Conservation (phyloP, 2,329 filamentous ascomycete species). For the Microdochium bolleyi region DNA sequence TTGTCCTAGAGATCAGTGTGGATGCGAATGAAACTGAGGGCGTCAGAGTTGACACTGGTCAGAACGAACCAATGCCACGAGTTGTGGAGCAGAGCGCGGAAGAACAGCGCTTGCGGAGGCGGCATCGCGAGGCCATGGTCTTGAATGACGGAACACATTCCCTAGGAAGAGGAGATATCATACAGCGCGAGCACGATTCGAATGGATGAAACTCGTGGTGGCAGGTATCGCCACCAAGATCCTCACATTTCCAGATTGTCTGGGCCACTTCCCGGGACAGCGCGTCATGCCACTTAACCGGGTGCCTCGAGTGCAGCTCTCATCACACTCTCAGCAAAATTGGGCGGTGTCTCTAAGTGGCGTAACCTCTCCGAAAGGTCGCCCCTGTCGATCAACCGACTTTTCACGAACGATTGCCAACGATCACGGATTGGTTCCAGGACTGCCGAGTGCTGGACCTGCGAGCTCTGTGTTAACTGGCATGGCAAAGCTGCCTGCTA, state of each 20-base stretch:
- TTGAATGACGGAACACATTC: constrained; percentile 78
- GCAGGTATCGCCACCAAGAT: neutral
- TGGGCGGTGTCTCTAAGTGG: too few species aligned
- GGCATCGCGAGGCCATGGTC: constrained; percentile 83
- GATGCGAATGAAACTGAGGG: constrained; percentile 18
- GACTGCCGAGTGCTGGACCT: too few species aligned
- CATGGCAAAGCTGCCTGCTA: too few species aligned
- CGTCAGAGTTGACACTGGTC: constrained; percentile 17
- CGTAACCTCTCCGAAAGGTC: too few species aligned
- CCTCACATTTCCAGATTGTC: neutral
- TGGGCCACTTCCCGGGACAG: too few species aligned
- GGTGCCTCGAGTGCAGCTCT: too few species aligned
- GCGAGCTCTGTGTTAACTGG: too few species aligned
- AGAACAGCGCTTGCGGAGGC: constrained; percentile 65
- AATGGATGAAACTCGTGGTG: constrained; percentile 13
- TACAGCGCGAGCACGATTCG: constrained; percentile 51
- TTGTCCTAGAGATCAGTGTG: constrained; percentile 26
- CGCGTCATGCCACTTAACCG: neutral
- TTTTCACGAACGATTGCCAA: too few species aligned
- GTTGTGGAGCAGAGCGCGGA: constrained; percentile 47
- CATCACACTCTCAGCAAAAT: too few species aligned
- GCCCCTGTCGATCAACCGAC: too few species aligned
- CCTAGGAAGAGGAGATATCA: constrained; percentile 68
- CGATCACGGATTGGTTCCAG: too few species aligned
- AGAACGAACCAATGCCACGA: constrained; percentile 24